Percentiles rank a stretch among this genome's conserved stretches.
Evolutionary conservation across 2,329 filamentous ascomycete genomes (phyloP).

Genomic region (Pseudocercospora fijiensis): DNA sequence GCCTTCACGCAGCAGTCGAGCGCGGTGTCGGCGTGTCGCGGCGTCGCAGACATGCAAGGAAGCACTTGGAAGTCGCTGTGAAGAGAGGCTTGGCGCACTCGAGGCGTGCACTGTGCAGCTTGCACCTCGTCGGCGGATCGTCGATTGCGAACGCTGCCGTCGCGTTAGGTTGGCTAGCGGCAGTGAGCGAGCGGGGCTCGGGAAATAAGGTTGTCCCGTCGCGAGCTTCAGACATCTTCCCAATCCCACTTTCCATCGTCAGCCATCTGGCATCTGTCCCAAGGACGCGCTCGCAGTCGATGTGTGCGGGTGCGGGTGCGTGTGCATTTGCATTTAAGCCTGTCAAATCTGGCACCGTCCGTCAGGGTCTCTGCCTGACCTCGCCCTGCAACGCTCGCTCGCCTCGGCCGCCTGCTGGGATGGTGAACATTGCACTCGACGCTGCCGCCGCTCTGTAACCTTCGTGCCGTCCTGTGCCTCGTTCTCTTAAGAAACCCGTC

Average conservation of each 20-base stretch:
- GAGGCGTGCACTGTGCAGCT: background rate
- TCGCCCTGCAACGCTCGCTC: constrained; percentile 18
- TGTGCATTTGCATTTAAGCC: constrained; percentile 12
- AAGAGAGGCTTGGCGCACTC: constrained; percentile 5
- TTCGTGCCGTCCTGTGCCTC: constrained; percentile 15
- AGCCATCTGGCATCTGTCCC: background rate
- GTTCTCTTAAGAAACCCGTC: constrained; percentile 1
- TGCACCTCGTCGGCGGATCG: too few relatives aligned
- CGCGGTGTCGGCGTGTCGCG: constrained; percentile 3
- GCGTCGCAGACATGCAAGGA: background rate
- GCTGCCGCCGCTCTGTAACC: constrained; percentile 24
- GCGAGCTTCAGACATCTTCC: constrained; percentile 6
- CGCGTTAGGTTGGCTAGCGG: constrained; percentile 1
- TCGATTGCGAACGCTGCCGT: constrained; percentile 3
- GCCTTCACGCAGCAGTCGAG: constrained; percentile 5
- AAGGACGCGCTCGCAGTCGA: constrained; percentile 4
- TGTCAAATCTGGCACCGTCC: constrained; percentile 11
- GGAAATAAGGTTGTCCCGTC: constrained; percentile 2
- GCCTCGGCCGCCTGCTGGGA: constrained; percentile 24
- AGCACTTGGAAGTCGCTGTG: background rate
- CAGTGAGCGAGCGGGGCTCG: background rate
- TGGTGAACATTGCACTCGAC: constrained; percentile 22
- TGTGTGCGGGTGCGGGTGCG: too few relatives aligned
- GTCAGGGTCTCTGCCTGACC: constrained; percentile 7
- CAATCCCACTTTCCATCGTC: constrained; percentile 2